phyloP scores from a whole-genome alignment of 2,329 filamentous ascomycete genomes.

The Colletotrichum somersetense region DNA sequence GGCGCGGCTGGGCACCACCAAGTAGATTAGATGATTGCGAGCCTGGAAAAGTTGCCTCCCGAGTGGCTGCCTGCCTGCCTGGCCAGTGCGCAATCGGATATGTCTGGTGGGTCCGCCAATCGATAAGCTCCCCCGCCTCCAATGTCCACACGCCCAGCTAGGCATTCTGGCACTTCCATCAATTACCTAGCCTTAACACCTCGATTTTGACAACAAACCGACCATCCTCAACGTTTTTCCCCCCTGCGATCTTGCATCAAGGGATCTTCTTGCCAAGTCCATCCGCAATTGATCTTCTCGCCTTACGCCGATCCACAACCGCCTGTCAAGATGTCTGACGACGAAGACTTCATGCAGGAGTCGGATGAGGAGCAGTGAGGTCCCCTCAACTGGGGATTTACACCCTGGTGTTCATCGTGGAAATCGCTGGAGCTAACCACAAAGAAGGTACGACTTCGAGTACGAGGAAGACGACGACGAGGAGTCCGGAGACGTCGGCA shows the following conservation, averaged over 20 bases:
- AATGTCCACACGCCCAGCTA: constrained; percentile 12
- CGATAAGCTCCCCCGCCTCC: constrained; percentile 42
- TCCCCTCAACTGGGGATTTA: constrained; percentile 3
- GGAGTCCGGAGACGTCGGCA: constrained; percentile 88
- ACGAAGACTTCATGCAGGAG: constrained; percentile 64
- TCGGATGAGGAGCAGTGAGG: constrained; percentile 60
- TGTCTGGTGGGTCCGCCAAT: constrained; percentile 31
- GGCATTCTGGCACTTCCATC: constrained; percentile 2
- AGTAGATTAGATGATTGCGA: neutral
- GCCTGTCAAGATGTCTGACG: constrained; percentile 61
- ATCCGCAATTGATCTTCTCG: neutral
- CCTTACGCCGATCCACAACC: neutral
- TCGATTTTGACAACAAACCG: constrained; percentile 6
- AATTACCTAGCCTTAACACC: constrained; percentile 1
- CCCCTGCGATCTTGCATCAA: neutral
- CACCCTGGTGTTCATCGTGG: neutral
- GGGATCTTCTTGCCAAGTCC: no score
- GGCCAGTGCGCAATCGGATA: constrained; percentile 22
- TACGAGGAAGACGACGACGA: constrained; percentile 95
- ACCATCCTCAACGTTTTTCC: neutral
- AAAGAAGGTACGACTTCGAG: constrained; percentile 86
- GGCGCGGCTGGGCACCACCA: neutral
- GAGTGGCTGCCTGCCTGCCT: neutral
- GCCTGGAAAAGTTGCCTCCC: constrained; percentile 32
- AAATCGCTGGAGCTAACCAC: constrained; percentile 36